phyloP scores from a whole-genome alignment of 75 land plant species.

The Picea glauca region DNA sequence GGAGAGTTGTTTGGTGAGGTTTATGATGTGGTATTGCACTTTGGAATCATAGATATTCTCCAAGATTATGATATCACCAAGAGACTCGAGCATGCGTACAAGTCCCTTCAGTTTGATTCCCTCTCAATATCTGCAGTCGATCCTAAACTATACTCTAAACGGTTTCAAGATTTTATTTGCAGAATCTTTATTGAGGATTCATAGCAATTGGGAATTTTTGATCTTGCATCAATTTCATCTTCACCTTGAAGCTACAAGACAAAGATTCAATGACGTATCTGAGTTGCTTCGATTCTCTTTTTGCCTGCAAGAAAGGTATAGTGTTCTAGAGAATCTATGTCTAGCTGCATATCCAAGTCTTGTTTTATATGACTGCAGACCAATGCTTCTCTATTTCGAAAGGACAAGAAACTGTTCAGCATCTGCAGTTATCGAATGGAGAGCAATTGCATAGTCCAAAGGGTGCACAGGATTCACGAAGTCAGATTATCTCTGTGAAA shows the following conservation, averaged over 20 bases:
- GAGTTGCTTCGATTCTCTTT: neutral
- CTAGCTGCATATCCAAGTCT: neutral
- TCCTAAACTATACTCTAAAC: slow-evolving; percentile 64
- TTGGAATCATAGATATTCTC: slow-evolving; percentile 83
- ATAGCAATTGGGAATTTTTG: neutral
- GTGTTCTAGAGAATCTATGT: neutral
- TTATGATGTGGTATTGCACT: slow-evolving; percentile 66
- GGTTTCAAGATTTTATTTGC: slow-evolving; percentile 61
- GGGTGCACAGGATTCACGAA: neutral
- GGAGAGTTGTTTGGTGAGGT: slow-evolving; percentile 26
- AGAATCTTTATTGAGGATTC: slow-evolving; percentile 46
- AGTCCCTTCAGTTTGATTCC: slow-evolving; percentile 74
- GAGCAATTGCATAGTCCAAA: neutral
- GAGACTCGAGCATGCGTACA: slow-evolving; percentile 89
- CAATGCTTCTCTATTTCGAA: neutral
- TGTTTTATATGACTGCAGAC: neutral
- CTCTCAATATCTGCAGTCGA: slow-evolving; percentile 84
- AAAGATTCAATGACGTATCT: neutral
- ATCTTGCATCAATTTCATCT: too few species aligned
- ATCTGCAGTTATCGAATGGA: neutral
- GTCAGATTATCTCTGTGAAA: neutral
- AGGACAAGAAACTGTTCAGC: neutral
- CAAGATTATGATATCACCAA: slow-evolving; percentile 80
- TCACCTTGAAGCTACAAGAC: neutral
- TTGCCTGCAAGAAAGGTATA: neutral